A percentile compares a stretch with the other conserved stretches of the same genome.
Evolutionary conservation across 441 rosid species (phyloP).

Genomic region (Adansonia rubrostipa): DNA sequence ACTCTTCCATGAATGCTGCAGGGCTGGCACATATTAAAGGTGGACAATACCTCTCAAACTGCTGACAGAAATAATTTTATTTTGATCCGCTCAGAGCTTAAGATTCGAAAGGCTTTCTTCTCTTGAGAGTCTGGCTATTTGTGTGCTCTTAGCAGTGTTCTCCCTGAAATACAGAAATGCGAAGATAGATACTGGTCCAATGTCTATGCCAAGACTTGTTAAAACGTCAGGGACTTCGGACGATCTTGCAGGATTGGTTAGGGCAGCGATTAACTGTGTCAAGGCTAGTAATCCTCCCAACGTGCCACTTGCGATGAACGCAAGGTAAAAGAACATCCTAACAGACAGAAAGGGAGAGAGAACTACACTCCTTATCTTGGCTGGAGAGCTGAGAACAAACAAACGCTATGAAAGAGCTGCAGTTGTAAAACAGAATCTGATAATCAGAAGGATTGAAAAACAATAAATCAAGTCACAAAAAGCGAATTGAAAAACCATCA

Average conservation of each 20-base stretch:
- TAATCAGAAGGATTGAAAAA: slow-evolving; percentile 31
- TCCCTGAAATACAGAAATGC: slow-evolving; percentile 77
- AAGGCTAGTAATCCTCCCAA: slow-evolving; percentile 85
- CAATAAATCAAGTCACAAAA: slow-evolving; percentile 25
- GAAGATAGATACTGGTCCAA: slow-evolving; percentile 74
- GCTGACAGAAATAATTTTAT: slow-evolving; percentile 60
- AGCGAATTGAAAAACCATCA: slow-evolving; percentile 4
- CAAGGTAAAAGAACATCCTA: slow-evolving; percentile 91
- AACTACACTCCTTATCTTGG: slow-evolving; percentile 90
- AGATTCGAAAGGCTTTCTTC: slow-evolving; percentile 90
- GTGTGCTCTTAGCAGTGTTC: slow-evolving; percentile 72
- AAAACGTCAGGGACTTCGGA: slow-evolving; percentile 63
- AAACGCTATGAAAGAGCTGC: slow-evolving; percentile 36
- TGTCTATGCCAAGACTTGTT: slow-evolving; percentile 71
- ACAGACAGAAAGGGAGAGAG: slow-evolving; percentile 88
- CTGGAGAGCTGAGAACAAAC: slow-evolving; percentile 63
- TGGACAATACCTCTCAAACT: slow-evolving; percentile 77
- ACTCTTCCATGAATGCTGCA: slow-evolving; percentile 60
- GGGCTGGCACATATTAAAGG: slow-evolving; percentile 86
- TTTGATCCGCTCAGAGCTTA: slow-evolving; percentile 72
- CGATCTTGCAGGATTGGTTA: slow-evolving; percentile 70
- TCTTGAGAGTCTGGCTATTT: slow-evolving; percentile 81
- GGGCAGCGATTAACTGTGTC: slow-evolving; percentile 73
- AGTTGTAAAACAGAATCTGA: slow-evolving; percentile 38
- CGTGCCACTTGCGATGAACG: slow-evolving; percentile 76